Evolutionary conservation across 352 stramenopile genomes (phyloP).

Genomic region (Blastocystis sp.): DNA sequence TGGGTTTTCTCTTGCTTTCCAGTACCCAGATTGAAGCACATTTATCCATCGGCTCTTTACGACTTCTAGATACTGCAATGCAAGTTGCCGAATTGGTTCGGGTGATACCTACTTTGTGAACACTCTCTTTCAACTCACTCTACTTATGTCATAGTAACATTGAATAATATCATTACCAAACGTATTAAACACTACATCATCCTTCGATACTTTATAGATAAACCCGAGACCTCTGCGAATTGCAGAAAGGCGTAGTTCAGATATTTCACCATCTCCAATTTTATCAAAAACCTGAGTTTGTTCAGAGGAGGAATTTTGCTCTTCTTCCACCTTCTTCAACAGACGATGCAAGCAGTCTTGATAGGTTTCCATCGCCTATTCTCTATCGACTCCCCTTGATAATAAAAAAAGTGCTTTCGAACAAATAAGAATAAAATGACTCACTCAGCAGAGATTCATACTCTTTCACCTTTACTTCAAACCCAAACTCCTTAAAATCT

Average conservation of each 20-base stretch:
- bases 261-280: background rate
- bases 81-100: constrained; percentile 62
- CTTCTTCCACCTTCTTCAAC: background rate
- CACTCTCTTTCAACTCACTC: background rate
- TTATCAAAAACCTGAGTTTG: background rate
- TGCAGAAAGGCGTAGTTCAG: background rate
- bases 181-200: constrained; percentile 41
- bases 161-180: constrained; percentile 65
- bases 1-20: background rate
- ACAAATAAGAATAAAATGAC: background rate
- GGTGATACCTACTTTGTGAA: background rate
- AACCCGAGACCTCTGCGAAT: constrained; percentile 4
- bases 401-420: background rate
- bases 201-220: constrained; percentile 60
- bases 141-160: constrained; percentile 65
- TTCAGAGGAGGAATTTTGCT: background rate
- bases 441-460: background rate
- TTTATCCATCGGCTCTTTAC: constrained; percentile 59
- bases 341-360: background rate
- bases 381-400: background rate
- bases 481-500: constrained; percentile 14
- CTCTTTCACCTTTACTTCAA: background rate
- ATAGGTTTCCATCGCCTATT: background rate
- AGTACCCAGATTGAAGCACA: constrained; percentile 58
- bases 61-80: constrained; percentile 64